These are phyloP conservation scores for Erucastrum elatum DNA, from an alignment of 345 rosid genomes.

Conservation along the genomic window DNA sequence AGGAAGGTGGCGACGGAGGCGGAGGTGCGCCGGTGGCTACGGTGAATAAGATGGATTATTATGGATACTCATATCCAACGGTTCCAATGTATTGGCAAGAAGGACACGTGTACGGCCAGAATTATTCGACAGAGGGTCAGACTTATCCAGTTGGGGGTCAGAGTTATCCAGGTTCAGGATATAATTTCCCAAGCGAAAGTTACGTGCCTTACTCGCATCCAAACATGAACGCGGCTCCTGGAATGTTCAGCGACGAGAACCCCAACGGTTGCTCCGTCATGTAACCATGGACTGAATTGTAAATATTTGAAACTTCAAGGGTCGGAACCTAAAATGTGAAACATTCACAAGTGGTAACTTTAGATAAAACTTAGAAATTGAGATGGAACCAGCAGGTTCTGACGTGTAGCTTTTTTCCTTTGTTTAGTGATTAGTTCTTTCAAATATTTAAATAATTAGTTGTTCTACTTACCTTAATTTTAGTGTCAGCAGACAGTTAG, in stretches of 20 bases:
- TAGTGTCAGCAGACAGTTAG: conserved; percentile 10
- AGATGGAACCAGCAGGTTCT: conserved; percentile 22
- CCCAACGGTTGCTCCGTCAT: conserved; percentile 39
- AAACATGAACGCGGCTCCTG: conserved; percentile 35
- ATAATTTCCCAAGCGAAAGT: conserved; percentile 37
- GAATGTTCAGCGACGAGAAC: conserved; percentile 43
- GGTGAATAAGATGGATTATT: conserved; percentile 55
- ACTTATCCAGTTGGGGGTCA: conserved; percentile 25
- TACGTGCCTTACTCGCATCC: conserved; percentile 36
- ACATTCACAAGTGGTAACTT: not conserved
- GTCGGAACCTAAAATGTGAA: not conserved
- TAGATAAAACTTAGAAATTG: conserved; percentile 23
- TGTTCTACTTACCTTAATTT: conserved; percentile 15
- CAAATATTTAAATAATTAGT: conserved; percentile 1
- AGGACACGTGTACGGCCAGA: conserved; percentile 42
- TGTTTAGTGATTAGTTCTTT: conserved; percentile 7
- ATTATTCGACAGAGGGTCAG: conserved; percentile 27
- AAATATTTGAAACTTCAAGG: not conserved
- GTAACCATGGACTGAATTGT: conserved; percentile 14
- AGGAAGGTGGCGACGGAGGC: conserved; percentile 33
- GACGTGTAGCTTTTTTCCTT: conserved; percentile 29
- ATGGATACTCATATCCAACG: conserved; percentile 42
- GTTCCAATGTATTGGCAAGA: conserved; percentile 54
- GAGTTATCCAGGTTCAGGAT: conserved; percentile 34
- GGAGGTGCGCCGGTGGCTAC: conserved; percentile 29